Conservation (phyloP, 345 rosid genomes). For the Dimocarpus longan region DNA sequence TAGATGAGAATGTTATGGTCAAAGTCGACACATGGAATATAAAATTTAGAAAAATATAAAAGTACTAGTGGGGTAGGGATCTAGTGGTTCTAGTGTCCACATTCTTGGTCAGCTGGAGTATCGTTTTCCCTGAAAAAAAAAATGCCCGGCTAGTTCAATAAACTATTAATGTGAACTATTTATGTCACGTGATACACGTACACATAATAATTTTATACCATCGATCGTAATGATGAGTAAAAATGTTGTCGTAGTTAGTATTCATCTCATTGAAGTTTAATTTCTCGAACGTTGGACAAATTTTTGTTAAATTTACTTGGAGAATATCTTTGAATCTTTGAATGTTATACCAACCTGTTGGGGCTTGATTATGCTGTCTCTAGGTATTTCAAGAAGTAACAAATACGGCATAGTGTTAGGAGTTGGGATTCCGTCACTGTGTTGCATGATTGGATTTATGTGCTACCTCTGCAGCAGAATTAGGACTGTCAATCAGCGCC, state of each 20-base stretch:
- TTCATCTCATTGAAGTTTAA: background rate
- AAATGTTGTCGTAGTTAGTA: background rate
- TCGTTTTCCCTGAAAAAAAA: background rate
- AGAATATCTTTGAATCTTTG: too few species aligned
- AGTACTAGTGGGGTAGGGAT: background rate
- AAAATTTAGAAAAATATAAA: too few species aligned
- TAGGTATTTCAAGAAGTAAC: conserved; percentile 28
- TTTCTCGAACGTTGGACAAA: too few species aligned
- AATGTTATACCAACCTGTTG: background rate
- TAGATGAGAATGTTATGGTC: background rate
- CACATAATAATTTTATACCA: too few species aligned
- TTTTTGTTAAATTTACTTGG: too few species aligned
- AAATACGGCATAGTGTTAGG: conserved; percentile 24
- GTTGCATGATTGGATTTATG: conserved; percentile 18
- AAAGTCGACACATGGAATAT: background rate
- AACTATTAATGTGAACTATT: background rate
- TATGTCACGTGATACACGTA: background rate
- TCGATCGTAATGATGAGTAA: background rate
- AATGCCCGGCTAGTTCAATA: background rate
- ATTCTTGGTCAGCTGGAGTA: background rate
- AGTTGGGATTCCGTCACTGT: conserved; percentile 19
- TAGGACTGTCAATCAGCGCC: background rate
- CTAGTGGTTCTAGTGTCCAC: background rate
- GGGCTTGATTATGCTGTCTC: background rate
- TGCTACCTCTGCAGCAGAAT: conserved; percentile 13